Base-by-base conservation (phyloP, 345 rosid species). In the Camelina hispida region DNA sequence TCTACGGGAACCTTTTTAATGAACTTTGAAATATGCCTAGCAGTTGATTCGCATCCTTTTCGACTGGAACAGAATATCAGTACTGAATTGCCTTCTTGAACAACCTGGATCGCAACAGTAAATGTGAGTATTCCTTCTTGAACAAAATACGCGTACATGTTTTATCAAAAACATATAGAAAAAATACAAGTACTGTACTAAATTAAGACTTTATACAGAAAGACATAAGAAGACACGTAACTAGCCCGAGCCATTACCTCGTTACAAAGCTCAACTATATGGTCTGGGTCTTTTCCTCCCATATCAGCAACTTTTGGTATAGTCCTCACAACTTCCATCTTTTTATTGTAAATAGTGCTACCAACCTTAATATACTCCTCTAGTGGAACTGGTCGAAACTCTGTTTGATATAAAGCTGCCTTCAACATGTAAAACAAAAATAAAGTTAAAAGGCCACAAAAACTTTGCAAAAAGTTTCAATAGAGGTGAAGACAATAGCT, bases 1-100 rank as follows among this genome's bases (percentile, higher is more conserved):
- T 69, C 81, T 40, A 77, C 32, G 22, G 86, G 76, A 70, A 82
- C 81, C 72, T 86, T 88, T 87, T 85, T 85, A 74, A 94, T 83
- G 81, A 85, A 88, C 79, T 87, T 91, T 47, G 97, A 70, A 30
- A 91, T 83, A 73, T 94, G 98, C 79, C 83, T 87, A 63, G 98
- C 97, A 76, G 97, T 94, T 82, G 97, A 89, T 84, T 94, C 97
- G 43, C 98, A 94, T 84, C 98, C 97, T 83, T 94, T 94, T 61
- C 98, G 91, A 82, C 92, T 91, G 44, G 98, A 91, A 81, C 98
- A 94, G 84, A 94, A 94, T 81, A 91, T 90, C 76, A 94, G 81
- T 67, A 94, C 96, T 0, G 98, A 90, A 69, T 94, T 93, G 12
- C 97, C 97, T 71, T 91, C 97, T 88, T 89, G 96, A 84, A 94